phyloP scores from a whole-genome alignment of 2,329 filamentous ascomycete genomes.

The Colletotrichum theobromicola region DNA sequence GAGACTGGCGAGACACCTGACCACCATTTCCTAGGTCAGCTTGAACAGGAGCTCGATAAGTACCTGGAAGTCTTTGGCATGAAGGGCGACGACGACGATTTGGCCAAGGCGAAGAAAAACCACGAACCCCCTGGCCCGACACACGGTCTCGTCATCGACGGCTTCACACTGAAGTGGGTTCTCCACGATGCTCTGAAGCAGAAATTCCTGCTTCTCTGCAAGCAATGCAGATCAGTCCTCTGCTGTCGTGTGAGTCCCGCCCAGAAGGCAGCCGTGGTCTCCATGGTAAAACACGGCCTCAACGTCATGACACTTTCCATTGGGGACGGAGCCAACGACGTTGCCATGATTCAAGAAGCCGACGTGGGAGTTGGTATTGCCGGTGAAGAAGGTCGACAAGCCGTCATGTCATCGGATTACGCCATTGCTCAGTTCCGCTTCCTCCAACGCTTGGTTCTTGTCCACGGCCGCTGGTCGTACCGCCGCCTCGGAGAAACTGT shows the following conservation, averaged over 20 bases:
- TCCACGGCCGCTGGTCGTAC: conserved; percentile 97
- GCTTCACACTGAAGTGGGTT: conserved; percentile 89
- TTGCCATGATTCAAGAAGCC: conserved; percentile 97
- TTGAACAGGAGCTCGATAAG: conserved; percentile 76
- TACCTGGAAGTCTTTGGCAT: conserved; percentile 76
- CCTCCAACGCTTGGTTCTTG: conserved; percentile 81
- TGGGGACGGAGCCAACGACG: conserved; percentile 93
- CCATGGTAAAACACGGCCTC: conserved; percentile 92
- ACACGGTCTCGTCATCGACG: conserved; percentile 93
- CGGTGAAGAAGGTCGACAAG: conserved; percentile 89
- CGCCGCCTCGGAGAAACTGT: conserved; percentile 90
- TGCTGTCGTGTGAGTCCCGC: conserved; percentile 97
- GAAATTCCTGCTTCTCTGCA: conserved; percentile 93
- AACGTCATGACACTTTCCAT: conserved; percentile 96
- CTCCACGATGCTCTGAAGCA: conserved; percentile 83
- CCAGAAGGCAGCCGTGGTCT: conserved; percentile 96
- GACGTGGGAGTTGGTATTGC: conserved; percentile 97
- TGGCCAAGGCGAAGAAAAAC: conserved; percentile 77
- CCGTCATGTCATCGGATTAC: conserved; percentile 96
- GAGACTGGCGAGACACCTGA: conserved; percentile 54
- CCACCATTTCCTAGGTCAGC: conserved; percentile 57
- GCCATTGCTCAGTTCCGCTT: conserved; percentile 94
- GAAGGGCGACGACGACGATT: conserved; percentile 84
- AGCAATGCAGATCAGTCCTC: conserved; percentile 94
- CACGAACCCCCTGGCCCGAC: conserved; percentile 88